A percentile compares a stretch with the other conserved stretches of the same genome.
Conservation (phyloP, 2,329 filamentous ascomycete genomes). For the Proliferodiscus dingleyae region DNA sequence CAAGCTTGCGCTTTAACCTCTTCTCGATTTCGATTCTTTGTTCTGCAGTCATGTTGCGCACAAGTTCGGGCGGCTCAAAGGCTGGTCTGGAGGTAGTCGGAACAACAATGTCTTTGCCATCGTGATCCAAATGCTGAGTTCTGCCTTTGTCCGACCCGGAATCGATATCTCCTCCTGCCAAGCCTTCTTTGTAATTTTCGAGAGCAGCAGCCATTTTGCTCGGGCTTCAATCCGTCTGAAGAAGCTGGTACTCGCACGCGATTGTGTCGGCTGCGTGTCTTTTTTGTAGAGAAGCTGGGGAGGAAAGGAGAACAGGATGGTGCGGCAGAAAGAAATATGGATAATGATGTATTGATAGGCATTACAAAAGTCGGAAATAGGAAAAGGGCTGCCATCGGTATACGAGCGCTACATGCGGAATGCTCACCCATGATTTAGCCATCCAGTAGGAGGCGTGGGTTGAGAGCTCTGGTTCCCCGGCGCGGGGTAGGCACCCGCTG, state of each 20-base stretch:
- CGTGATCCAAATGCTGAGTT: conserved; percentile 16
- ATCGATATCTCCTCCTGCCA: conserved; percentile 12
- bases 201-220: conserved; percentile 9
- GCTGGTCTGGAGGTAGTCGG: not conserved
- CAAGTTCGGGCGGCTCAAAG: conserved; percentile 27
- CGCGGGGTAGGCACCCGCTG: not conserved
- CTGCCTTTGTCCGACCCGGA: conserved; percentile 19
- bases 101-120: conserved; percentile 3
- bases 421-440: conserved; percentile 1
- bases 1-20: conserved; percentile 58
- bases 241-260: not conserved
- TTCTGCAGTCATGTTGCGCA: conserved; percentile 45
- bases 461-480: too few relatives aligned
- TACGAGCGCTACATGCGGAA: not conserved
- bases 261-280: not conserved
- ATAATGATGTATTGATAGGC: not conserved
- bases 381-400: not conserved
- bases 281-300: not conserved
- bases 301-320: not conserved
- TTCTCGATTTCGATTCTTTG: conserved; percentile 48
- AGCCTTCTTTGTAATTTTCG: conserved; percentile 15
- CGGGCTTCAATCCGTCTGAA: not conserved
- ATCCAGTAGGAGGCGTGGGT: too few relatives aligned
- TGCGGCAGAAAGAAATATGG: not conserved
- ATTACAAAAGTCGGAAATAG: not conserved